Conservation (phyloP, 805 yeast species). For the Barnettozyma sucrosica region DNA sequence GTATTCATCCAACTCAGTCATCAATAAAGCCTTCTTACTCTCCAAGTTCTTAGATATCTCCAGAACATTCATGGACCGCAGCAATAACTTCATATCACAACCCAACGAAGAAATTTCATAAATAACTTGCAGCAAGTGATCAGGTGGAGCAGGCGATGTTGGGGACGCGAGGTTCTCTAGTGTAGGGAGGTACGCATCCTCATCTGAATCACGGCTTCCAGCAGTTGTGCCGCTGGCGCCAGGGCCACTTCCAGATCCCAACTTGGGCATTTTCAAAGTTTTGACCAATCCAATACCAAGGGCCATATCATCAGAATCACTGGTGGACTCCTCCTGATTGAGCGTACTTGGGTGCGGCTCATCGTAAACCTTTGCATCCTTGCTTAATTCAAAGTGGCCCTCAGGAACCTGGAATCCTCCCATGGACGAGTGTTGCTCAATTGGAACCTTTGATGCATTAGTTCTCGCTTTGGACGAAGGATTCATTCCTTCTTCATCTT, state of each 20-base stretch:
- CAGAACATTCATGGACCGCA: slow-evolving; percentile 48
- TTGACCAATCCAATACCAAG: slow-evolving; percentile 24
- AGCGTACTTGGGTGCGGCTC: slow-evolving; percentile 15
- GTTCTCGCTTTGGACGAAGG: not conserved
- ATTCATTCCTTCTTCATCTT: slow-evolving; percentile 4
- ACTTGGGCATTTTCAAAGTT: slow-evolving; percentile 9
- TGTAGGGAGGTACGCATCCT: slow-evolving; percentile 31
- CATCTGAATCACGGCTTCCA: slow-evolving; percentile 3
- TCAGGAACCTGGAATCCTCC: slow-evolving; percentile 21
- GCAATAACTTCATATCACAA: slow-evolving; percentile 58
- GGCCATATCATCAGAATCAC: slow-evolving; percentile 25
- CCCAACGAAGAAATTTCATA: slow-evolving; percentile 57
- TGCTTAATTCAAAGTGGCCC: slow-evolving; percentile 7
- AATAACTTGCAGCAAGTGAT: slow-evolving; percentile 49
- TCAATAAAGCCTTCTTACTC: slow-evolving; percentile 24
- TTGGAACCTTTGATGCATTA: not conserved
- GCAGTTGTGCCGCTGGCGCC: slow-evolving; percentile 10
- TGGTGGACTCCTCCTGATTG: slow-evolving; percentile 17
- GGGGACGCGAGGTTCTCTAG: slow-evolving; percentile 55
- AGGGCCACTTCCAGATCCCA: slow-evolving; percentile 24
- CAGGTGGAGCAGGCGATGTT: slow-evolving; percentile 49
- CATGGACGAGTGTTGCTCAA: not conserved
- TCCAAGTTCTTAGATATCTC: slow-evolving; percentile 40
- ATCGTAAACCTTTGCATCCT: not conserved
- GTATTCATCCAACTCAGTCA: slow-evolving; percentile 16